Evolutionary conservation across 2,329 filamentous ascomycete species (phyloP).

Genomic region (Decorospora gaudefroyi): DNA sequence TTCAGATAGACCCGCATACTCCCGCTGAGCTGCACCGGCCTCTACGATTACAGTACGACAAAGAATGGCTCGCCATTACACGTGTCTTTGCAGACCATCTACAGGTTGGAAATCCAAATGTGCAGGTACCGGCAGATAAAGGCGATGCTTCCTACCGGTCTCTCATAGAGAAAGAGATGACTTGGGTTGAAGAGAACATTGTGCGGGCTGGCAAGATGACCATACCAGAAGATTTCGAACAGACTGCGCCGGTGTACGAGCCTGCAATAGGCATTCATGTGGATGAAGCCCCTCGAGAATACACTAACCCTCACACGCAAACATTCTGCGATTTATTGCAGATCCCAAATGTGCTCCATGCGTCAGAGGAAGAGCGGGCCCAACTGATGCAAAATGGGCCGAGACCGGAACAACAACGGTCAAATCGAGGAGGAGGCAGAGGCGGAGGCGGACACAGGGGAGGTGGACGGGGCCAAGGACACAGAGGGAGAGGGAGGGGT

Average conservation of each 20-base stretch:
- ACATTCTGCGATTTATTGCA: constrained; percentile 77
- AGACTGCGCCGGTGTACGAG: constrained; percentile 74
- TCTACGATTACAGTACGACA: constrained; percentile 76
- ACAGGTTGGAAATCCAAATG: constrained; percentile 61
- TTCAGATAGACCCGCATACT: constrained; percentile 53
- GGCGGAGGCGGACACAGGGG: constrained; percentile 39
- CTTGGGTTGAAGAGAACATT: constrained; percentile 82
- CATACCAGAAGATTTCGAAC: constrained; percentile 77
- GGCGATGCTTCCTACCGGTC: constrained; percentile 70
- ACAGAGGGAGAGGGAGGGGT: constrained; percentile 19
- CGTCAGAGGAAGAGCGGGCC: constrained; percentile 68
- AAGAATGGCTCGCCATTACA: constrained; percentile 93
- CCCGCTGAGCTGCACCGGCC: constrained; percentile 50
- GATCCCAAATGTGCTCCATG: constrained; percentile 76
- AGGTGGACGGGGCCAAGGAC: constrained; percentile 30
- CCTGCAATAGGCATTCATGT: constrained; percentile 61
- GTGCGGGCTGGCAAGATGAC: constrained; percentile 64
- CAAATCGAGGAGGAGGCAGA: constrained; percentile 33
- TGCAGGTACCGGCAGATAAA: constrained; percentile 61
- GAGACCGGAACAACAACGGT: constrained; percentile 33
- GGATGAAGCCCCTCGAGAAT: constrained; percentile 71
- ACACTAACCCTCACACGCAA: constrained; percentile 84
- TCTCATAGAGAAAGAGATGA: constrained; percentile 69
- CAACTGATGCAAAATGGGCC: constrained; percentile 40
- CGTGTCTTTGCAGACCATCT: constrained; percentile 71